phyloP scores from a whole-genome alignment of 208 protist species.

The Leishmania arabica region DNA sequence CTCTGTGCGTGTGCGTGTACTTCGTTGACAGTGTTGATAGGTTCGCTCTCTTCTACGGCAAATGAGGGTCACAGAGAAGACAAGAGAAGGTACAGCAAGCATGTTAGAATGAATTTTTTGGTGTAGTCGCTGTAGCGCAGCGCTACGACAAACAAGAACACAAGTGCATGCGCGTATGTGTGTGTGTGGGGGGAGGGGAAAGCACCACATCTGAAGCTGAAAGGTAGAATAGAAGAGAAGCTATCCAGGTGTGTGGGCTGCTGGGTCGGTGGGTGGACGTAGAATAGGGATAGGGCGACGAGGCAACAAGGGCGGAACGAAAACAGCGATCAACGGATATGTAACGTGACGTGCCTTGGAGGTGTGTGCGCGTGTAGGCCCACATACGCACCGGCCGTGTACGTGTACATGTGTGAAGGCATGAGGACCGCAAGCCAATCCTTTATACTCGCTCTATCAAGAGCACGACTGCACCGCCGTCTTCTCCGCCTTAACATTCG shows the following conservation, averaged over 20 bases:
- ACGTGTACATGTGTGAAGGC: neutral
- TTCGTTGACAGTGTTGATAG: neutral
- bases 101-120: neutral
- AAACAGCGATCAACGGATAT: neutral
- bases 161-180: neutral
- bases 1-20: neutral
- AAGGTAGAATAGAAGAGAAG: too few relatives aligned
- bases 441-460: neutral
- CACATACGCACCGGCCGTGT: neutral
- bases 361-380: neutral
- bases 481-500: neutral
- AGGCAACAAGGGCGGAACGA: neutral
- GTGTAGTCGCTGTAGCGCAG: too few relatives aligned
- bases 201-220: too few relatives aligned
- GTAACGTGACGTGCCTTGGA: neutral
- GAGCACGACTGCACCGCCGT: neutral
- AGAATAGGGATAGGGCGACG: neutral
- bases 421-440: neutral
- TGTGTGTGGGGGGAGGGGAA: neutral
- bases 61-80: neutral
- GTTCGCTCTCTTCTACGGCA: too few relatives aligned
- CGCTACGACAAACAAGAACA: too few relatives aligned
- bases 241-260: too few relatives aligned
- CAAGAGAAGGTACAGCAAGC: neutral
- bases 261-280: too few relatives aligned